Base-by-base conservation (phyloP, 305 asterid species). In the Lippia alba region DNA sequence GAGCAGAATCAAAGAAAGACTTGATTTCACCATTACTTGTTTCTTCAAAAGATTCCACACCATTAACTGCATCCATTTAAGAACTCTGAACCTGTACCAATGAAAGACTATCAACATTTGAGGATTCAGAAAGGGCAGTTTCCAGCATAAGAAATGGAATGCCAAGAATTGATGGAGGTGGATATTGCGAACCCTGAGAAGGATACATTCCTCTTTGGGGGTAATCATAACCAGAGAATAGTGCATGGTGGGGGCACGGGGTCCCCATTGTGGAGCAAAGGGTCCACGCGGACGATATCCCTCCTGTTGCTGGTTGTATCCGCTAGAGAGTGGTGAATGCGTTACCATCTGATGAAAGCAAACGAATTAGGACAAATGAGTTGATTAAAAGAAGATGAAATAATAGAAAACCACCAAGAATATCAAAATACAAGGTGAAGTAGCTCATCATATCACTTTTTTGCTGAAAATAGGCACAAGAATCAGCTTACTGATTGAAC, bases 241-340 rank as follows among this genome's bases (percentile, higher is more conserved):
- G 99, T 2, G 81, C 82, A 64, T 86, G 86, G 70, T 84, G 96
- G 54, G 90, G 83, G 62, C 90, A 15, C 92, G 91, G 67, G 87
- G 83, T 56, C 98, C 94, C 99, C 99, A 94, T 66, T 86, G 97
- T 44, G 94, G 83, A 76, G 89, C 79, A 78, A 55, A 81, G 64
- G 91, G 86, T 69, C 96, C 97, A 69, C 90, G 96, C 36, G 97
- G 96, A 32, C 94, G 97, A 76, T 80, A 90, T 24, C 30, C 30
- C 44, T 85, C 76, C 69, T 85, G 96, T 86, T 90, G 97, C 87
- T 90, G 97, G 83, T 77, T 79, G 79, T 88, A 82, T 62, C 96
- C 94, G 50, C 92, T 73, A 71, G 98, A 85, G 63, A 83, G 89
- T 51, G 94, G 84, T 17, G 99, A 86, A 40, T 87, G 90, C 80